phyloP scores from a whole-genome alignment of 1,139 yeast species.

The Blastobotrys proliferans region DNA sequence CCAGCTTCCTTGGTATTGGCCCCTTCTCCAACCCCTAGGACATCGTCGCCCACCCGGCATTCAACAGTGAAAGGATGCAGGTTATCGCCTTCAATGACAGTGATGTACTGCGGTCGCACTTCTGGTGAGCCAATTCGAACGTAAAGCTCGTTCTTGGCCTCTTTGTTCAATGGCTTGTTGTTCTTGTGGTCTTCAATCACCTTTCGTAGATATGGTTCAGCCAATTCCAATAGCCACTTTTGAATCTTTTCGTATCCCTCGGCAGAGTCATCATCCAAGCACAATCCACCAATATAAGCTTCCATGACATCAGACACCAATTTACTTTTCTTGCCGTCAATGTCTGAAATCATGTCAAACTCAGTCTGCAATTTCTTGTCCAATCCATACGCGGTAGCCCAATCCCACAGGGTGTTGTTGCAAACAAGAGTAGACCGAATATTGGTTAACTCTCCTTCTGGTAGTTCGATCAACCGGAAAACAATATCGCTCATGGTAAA shows the following conservation, averaged over 20 bases:
- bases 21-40: constrained; percentile 58
- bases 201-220: constrained; percentile 48
- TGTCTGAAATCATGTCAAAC: constrained; percentile 29
- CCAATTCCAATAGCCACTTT: constrained; percentile 57
- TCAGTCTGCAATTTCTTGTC: constrained; percentile 50
- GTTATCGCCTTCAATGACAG: constrained; percentile 51
- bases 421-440: constrained; percentile 69
- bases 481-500: constrained; percentile 65
- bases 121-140: constrained; percentile 75
- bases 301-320: constrained; percentile 77
- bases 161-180: constrained; percentile 43
- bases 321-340: constrained; percentile 37
- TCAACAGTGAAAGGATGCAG: constrained; percentile 54
- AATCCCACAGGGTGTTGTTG: constrained; percentile 67
- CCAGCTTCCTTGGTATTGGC: constrained; percentile 62
- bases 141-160: constrained; percentile 76
- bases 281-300: constrained; percentile 85
- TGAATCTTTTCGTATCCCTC: constrained; percentile 38
- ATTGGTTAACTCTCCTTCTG: constrained; percentile 79
- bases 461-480: constrained; percentile 61
- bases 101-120: constrained; percentile 58
- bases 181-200: constrained; percentile 30
- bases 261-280: constrained; percentile 46
- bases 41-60: constrained; percentile 54
- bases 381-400: constrained; percentile 69